Evolutionary conservation across 2,329 filamentous ascomycete species (phyloP), one percentile per base, ranked within the genome.

Genomic region (Beauveria caledonica): DNA sequence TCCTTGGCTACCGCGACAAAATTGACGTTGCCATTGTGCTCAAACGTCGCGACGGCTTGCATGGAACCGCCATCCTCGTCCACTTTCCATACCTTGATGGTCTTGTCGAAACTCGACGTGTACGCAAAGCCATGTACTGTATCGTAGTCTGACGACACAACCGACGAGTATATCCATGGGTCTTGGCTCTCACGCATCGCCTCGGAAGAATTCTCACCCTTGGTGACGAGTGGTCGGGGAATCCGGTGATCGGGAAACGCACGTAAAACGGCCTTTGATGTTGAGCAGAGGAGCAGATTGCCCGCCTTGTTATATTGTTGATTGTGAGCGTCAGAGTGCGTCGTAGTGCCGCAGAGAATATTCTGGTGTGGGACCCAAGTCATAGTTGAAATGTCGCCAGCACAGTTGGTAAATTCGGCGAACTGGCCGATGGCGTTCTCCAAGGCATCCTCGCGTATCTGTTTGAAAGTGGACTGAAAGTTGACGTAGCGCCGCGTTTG

Each of bases 301-400:
- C 85, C 84, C 0, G 81, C 79, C 64, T 83, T 86, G 65, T 87
- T 87, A 66, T 87, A 87, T 63, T 86, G 84, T 66, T 86, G 83
- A 61, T 86, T 87, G 46, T 84, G 81, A 0, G 75, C 72, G 64
- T 87, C 85, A 0, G 83, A 86, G 69, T 87, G 84, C 0, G 81
- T 80, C 0, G 83, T 85, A 0, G 84, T 83, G 39, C 85, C 85
- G 63, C 83, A 85, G n/a, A 87, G 67, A 56, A 86, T 83, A 17
- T 73, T 73, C n/a, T 75, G 68, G 21, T 79, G 67, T 0, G 80
- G 80, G 0, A 82, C 73, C 85, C 85, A 87, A 19, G 76, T 76
- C 53, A 85, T 75, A 2, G 83, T 81, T 23, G 78, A 75, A 48
- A 87, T 80, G 65, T 87, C 84, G 3, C 85, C 84, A 33, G 84